Base-by-base conservation (phyloP, 345 rosid species). In the Gossypium arboreum region DNA sequence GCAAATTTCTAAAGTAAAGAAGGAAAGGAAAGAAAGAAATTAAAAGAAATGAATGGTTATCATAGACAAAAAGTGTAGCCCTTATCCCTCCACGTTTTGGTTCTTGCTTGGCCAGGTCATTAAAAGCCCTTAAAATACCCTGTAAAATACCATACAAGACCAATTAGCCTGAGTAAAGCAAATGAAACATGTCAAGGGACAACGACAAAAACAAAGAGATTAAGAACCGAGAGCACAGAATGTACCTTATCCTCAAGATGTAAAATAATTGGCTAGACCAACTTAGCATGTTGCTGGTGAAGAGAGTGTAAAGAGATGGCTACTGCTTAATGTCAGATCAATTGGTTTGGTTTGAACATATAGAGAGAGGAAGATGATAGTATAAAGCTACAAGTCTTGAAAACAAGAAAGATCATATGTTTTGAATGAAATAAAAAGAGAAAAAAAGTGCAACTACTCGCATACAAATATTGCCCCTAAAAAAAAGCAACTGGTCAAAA, bases 41-140 rank as follows among this genome's bases (percentile, higher is more conserved):
- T 5, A 34, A 25, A 12, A 59, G 24, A 10, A 24, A 24, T 5
- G 34, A 20, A 45, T 41, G 57, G 6, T 44, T 83, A 85, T 90
- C 87, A 70, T 75, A 87, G 13, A 89, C 89, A 62, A 87, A 89
- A 63, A 87, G 71, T 20, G 80, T 75, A 55, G 92, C 89, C 75
- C 88, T 83, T 13, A 64, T 75, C 64, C 90, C 90, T 56, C 88
- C 89, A 0, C 43, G 82, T 56, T 54, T 80, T 13, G 54, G 79
- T 76, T 78, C 77, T 66, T 70, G 77, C 59, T 66, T 75, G 20
- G 80, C 39, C 47, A 68, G 80, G 64, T 60, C 17, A 71, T 79
- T 75, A n/a, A 57, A 84, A 73, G 79, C 82, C 68, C 64, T 75
- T 61, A 65, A 47, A 55, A 55, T 73, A 7, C 68, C 84, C 89